Conservation (phyloP, 345 rosid species). For the Draba incana region DNA sequence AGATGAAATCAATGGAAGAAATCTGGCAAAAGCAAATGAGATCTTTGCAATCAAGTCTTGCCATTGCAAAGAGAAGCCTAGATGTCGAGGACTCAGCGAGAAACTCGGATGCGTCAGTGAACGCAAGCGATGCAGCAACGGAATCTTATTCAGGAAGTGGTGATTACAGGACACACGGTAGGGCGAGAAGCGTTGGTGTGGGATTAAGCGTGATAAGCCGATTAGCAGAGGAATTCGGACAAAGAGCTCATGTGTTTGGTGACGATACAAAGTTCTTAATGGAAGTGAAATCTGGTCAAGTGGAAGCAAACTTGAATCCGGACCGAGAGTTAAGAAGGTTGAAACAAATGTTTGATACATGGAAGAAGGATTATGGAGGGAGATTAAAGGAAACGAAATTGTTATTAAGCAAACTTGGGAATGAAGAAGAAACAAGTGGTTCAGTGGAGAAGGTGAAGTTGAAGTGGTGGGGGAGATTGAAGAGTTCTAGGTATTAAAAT, state of each 20-base stretch:
- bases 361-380: constrained; percentile 86
- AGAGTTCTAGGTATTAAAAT: constrained; percentile 29
- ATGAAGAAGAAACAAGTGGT: constrained; percentile 35
- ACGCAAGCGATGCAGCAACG: constrained; percentile 29
- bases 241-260: constrained; percentile 62
- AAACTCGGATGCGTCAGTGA: constrained; percentile 36
- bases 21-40: constrained; percentile 90
- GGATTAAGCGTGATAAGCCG: constrained; percentile 52
- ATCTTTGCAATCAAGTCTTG: constrained; percentile 80
- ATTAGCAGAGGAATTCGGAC: constrained; percentile 79
- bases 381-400: constrained; percentile 66
- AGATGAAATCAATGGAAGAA: constrained; percentile 95
- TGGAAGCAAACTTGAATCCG: constrained; percentile 50
- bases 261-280: constrained; percentile 58
- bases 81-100: constrained; percentile 52
- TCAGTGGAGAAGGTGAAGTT: constrained; percentile 35
- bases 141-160: constrained; percentile 36
- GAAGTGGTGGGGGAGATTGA: constrained; percentile 44
- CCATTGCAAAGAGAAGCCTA: constrained; percentile 71
- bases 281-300: constrained; percentile 53
- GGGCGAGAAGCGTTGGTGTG: constrained; percentile 59
- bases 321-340: constrained; percentile 66
- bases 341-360: constrained; percentile 66
- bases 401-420: constrained; percentile 37
- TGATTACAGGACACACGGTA: constrained; percentile 42